These are phyloP conservation scores for Petunia hybrid DNA, from an alignment of 305 asterid species.

Conservation along the genomic window DNA sequence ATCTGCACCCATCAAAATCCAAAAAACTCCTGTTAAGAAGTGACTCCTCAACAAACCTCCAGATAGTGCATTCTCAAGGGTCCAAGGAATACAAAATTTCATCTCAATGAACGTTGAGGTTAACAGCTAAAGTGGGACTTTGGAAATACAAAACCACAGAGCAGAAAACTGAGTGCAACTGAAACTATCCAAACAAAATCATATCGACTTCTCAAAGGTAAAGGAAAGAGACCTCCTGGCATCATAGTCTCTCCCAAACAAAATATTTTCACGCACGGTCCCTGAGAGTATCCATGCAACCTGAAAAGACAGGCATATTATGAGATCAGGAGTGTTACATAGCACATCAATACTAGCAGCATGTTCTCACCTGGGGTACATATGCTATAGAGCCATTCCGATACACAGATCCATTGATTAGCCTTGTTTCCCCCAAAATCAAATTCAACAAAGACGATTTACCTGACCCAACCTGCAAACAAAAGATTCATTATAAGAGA, in stretches of 20 bases:
- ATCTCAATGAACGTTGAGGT: not conserved
- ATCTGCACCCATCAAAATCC: slow-evolving; percentile 55
- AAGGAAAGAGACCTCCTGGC: slow-evolving; percentile 59
- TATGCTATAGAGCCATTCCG: slow-evolving; percentile 71
- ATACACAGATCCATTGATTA: slow-evolving; percentile 64
- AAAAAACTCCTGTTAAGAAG: slow-evolving; percentile 9
- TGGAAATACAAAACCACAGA: not conserved
- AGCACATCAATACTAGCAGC: slow-evolving; percentile 32
- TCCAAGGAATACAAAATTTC: slow-evolving; percentile 23
- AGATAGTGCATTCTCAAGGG: slow-evolving; percentile 9
- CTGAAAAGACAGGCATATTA: slow-evolving; percentile 48
- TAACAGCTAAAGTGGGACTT: slow-evolving; percentile 16
- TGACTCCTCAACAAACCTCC: slow-evolving; percentile 22
- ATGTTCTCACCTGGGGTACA: slow-evolving; percentile 81
- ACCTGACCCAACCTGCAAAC: slow-evolving; percentile 92
- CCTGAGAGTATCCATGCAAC: slow-evolving; percentile 98
- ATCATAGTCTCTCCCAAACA: slow-evolving; percentile 80
- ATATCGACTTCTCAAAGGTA: not conserved
- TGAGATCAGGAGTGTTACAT: slow-evolving; percentile 31
- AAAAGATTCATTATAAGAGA: slow-evolving; percentile 11
- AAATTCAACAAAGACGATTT: slow-evolving; percentile 86
- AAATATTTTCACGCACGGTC: slow-evolving; percentile 88
- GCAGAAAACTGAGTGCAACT: slow-evolving; percentile 1
- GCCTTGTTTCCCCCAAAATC: slow-evolving; percentile 79
- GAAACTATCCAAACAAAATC: slow-evolving; percentile 21